Percentiles rank a stretch among this genome's conserved stretches.
Conservation (phyloP, 2,329 filamentous ascomycete species). For the Akanthomyces dipterigenus region DNA sequence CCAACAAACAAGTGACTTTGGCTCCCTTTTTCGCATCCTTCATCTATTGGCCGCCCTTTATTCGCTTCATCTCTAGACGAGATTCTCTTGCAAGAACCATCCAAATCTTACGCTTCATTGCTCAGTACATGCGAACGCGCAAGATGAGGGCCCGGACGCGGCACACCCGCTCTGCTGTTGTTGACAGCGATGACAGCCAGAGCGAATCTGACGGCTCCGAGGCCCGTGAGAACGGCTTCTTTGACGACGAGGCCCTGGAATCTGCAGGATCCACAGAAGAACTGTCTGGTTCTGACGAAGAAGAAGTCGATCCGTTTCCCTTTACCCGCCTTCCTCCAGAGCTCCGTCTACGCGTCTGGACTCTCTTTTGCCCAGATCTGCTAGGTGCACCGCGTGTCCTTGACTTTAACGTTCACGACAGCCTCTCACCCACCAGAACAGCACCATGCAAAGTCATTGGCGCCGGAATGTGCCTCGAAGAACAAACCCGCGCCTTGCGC, state of each 20-base stretch:
- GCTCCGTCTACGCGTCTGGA: conserved; percentile 28
- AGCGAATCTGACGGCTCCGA: not conserved
- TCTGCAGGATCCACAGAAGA: not conserved
- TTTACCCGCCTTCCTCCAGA: conserved; percentile 28
- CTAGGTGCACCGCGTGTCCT: conserved; percentile 22
- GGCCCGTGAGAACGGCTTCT: not conserved
- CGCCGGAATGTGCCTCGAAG: conserved; percentile 19
- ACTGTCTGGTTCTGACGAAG: conserved; percentile 1
- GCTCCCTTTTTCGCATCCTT: not conserved
- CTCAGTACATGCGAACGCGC: not conserved
- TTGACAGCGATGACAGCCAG: conserved; percentile 2
- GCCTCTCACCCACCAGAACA: conserved; percentile 10
- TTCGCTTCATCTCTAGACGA: not conserved
- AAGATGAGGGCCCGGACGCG: not conserved
- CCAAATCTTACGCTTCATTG: not conserved
- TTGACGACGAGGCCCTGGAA: conserved; percentile 10
- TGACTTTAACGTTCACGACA: conserved; percentile 18
- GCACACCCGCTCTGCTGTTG: not conserved
- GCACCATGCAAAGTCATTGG: conserved; percentile 13
- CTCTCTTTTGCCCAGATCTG: conserved; percentile 25
- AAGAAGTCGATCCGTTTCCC: conserved; percentile 16
- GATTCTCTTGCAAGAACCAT: not conserved
- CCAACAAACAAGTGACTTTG: not conserved
- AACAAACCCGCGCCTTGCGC: conserved; percentile 24
- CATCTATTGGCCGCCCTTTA: not conserved